Evolutionary conservation across 164 flowering plant species (phyloP).

Genomic region (Magnolia changhungtana): DNA sequence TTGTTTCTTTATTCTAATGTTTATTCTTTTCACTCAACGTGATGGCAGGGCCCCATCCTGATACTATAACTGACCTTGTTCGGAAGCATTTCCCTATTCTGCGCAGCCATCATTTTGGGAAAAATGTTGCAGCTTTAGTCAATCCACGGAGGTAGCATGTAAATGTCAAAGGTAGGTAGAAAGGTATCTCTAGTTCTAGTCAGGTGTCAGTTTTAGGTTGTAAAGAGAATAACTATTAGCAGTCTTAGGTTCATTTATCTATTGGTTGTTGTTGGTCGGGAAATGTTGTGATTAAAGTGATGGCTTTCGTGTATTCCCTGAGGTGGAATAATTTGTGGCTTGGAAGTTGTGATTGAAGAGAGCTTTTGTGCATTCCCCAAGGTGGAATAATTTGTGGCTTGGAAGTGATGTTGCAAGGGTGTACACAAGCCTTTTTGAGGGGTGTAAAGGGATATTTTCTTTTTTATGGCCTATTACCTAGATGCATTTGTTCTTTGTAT

Average conservation of each 20-base stretch:
- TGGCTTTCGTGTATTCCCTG: neutral
- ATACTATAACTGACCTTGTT: slow-evolving; percentile 9
- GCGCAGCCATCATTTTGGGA: slow-evolving; percentile 27
- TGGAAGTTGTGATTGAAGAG: neutral
- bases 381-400: neutral
- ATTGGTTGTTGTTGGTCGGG: neutral
- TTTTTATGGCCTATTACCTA: neutral
- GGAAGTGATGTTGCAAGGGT: neutral
- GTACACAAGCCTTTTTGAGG: neutral
- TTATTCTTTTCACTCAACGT: too few species aligned
- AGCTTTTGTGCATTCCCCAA: neutral
- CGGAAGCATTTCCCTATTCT: slow-evolving; percentile 6
- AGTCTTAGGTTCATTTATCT: neutral
- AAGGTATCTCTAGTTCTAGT: neutral
- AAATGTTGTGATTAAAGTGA: neutral
- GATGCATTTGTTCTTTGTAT: neutral
- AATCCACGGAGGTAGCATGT: slow-evolving; percentile 2
- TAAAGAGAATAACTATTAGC: neutral
- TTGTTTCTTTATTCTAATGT: too few species aligned
- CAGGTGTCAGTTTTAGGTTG: too few species aligned
- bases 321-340: neutral
- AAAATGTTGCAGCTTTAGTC: slow-evolving; percentile 14
- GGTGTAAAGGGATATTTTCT: neutral
- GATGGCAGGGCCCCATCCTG: slow-evolving; percentile 5
- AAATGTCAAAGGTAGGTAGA: neutral